These are phyloP conservation scores for Phytophthora megakarya DNA, from an alignment of 352 stramenopile species.

Conservation along the genomic window DNA sequence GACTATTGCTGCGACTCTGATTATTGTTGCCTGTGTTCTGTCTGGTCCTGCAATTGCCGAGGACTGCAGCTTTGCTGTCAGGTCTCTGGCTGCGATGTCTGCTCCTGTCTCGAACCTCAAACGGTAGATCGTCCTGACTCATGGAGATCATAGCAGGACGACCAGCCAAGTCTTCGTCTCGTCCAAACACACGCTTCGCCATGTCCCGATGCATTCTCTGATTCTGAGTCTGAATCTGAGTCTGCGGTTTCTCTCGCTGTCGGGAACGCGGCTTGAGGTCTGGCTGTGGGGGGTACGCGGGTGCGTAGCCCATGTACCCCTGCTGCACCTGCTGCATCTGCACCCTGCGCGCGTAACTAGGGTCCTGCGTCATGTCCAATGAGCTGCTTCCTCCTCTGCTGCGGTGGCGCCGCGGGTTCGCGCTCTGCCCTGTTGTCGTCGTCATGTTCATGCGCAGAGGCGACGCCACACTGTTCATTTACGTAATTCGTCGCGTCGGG, in stretches of 20 bases:
- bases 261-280: no score
- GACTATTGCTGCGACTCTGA: slow-evolving; percentile 20
- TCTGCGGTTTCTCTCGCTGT: no score
- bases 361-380: slow-evolving; percentile 24
- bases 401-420: slow-evolving; percentile 17
- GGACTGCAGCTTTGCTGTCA: slow-evolving; percentile 18
- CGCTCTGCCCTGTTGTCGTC: slow-evolving; percentile 19
- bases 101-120: slow-evolving; percentile 19
- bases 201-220: slow-evolving; percentile 4
- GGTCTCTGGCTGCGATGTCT: slow-evolving; percentile 19
- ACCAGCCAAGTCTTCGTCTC: slow-evolving; percentile 28
- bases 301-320: slow-evolving; percentile 32
- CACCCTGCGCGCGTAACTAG: slow-evolving; percentile 18
- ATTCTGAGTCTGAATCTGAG: not conserved
- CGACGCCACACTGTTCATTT: slow-evolving; percentile 45
- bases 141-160: slow-evolving; percentile 39
- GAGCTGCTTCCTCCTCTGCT: slow-evolving; percentile 7
- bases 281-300: slow-evolving; percentile 18
- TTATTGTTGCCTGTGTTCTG: slow-evolving; percentile 7
- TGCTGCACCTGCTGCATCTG: slow-evolving; percentile 46
- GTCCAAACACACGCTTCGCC: slow-evolving; percentile 7
- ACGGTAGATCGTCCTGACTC: slow-evolving; percentile 35
- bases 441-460: slow-evolving; percentile 47
- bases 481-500: not conserved
- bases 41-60: slow-evolving; percentile 21